These are phyloP conservation scores for Tuber calosporum DNA, from an alignment of 495 filamentous ascomycete species.

Conservation along the genomic window DNA sequence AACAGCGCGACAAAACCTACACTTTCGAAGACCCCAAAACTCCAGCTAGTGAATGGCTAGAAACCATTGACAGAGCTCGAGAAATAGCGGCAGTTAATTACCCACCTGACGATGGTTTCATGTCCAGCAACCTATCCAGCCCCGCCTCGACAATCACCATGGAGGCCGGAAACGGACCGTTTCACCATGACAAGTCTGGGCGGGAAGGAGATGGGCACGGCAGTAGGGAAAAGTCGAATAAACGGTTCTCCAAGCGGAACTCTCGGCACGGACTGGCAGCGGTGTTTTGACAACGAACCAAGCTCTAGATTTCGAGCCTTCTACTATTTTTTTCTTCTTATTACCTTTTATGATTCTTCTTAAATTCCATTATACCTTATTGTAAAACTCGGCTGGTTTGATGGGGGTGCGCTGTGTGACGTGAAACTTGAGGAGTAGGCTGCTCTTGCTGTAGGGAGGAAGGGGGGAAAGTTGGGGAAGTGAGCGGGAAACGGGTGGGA, in stretches of 20 bases:
- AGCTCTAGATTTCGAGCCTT: not conserved
- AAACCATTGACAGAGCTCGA: conserved; percentile 39
- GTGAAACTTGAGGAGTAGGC: not conserved
- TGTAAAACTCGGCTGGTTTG: conserved; percentile 1
- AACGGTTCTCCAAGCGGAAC: conserved; percentile 39
- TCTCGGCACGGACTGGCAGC: conserved; percentile 41
- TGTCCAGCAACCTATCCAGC: conserved; percentile 39
- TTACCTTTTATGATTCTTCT: not conserved
- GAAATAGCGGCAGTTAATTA: conserved; percentile 41
- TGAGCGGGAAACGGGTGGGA: not conserved
- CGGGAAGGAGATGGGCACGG: conserved; percentile 23
- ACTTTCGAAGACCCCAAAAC: conserved; percentile 87
- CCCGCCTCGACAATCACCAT: conserved; percentile 40
- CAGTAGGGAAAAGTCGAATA: conserved; percentile 22
- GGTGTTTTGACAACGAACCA: conserved; percentile 37
- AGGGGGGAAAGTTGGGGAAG: conserved; percentile 5
- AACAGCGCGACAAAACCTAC: conserved; percentile 77
- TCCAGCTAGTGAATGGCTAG: conserved; percentile 42
- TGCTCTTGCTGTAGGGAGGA: not conserved
- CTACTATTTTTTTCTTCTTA: not conserved
- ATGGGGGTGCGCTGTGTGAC: not conserved
- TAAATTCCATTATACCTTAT: not conserved
- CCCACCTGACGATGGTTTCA: conserved; percentile 39
- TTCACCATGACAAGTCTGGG: conserved; percentile 22
- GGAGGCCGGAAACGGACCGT: conserved; percentile 31